Percentiles rank a stretch among this genome's conserved stretches.
Conservation (phyloP, 2,329 filamentous ascomycete species). For the Botrytis deweyae region DNA sequence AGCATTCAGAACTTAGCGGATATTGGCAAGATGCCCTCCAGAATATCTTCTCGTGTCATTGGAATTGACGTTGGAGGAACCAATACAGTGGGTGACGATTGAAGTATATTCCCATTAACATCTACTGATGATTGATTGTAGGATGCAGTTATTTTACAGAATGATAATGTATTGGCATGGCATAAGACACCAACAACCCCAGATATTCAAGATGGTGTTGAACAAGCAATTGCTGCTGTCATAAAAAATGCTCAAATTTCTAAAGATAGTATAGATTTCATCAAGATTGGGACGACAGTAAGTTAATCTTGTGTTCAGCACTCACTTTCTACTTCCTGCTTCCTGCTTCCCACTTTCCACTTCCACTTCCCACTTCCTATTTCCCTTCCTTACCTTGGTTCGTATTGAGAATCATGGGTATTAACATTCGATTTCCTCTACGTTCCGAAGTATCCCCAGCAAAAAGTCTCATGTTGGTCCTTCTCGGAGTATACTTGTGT, state of each 20-base stretch:
- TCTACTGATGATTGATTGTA: slow-evolving; percentile 18
- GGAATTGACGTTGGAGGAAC: slow-evolving; percentile 59
- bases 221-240: slow-evolving; percentile 47
- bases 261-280: slow-evolving; percentile 44
- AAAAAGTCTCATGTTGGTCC: neutral
- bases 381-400: neutral
- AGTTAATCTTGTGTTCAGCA: slow-evolving; percentile 16
- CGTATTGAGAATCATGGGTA: no score
- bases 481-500: neutral
- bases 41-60: slow-evolving; percentile 33
- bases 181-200: slow-evolving; percentile 51
- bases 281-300: slow-evolving; percentile 47
- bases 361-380: neutral
- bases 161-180: slow-evolving; percentile 41
- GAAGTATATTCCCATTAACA: neutral
- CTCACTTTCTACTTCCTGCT: neutral
- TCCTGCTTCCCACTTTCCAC: neutral
- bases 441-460: neutral
- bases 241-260: slow-evolving; percentile 43
- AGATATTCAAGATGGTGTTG: slow-evolving; percentile 52
- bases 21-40: slow-evolving; percentile 28
- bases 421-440: neutral
- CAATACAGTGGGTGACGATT: slow-evolving; percentile 44
- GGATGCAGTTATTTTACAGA: slow-evolving; percentile 33
- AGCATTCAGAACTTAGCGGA: neutral